Evolutionary conservation across 371 early-diverging fungal species (phyloP).

Genomic region (Apophysomyces trapeziformis): DNA sequence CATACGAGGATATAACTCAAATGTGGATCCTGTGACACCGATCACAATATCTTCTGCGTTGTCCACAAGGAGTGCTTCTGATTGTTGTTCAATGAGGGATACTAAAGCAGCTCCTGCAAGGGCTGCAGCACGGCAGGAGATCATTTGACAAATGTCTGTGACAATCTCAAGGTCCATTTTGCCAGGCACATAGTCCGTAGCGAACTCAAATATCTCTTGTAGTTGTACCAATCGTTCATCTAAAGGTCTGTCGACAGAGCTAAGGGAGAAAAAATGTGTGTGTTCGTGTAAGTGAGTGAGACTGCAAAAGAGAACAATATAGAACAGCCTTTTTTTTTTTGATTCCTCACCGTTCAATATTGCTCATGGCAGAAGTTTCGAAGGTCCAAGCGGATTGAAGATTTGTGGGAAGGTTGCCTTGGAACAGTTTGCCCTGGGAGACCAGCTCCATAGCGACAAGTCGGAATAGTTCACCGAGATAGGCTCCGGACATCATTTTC

Average conservation of each 20-base stretch:
- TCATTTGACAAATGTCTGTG: slow-evolving; percentile 35
- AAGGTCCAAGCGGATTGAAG: slow-evolving; percentile 68
- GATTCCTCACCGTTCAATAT: slow-evolving; percentile 39
- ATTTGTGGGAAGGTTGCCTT: slow-evolving; percentile 60
- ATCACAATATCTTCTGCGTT: slow-evolving; percentile 31
- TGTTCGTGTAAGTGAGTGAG: neutral
- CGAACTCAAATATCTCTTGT: slow-evolving; percentile 14
- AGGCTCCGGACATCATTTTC: slow-evolving; percentile 91
- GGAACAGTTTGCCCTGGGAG: slow-evolving; percentile 68
- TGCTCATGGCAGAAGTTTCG: slow-evolving; percentile 74
- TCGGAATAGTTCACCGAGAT: slow-evolving; percentile 88
- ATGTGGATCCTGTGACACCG: slow-evolving; percentile 46
- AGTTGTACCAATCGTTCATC: neutral
- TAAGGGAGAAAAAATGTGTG: neutral
- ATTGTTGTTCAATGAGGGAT: slow-evolving; percentile 40
- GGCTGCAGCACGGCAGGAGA: slow-evolving; percentile 37
- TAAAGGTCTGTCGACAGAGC: neutral
- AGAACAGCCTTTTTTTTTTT: neutral
- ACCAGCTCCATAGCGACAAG: slow-evolving; percentile 73
- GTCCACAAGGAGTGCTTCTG: slow-evolving; percentile 12
- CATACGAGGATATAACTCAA: slow-evolving; percentile 48
- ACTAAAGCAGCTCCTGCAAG: slow-evolving; percentile 39
- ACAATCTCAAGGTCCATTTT: slow-evolving; percentile 24
- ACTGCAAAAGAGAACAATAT: neutral
- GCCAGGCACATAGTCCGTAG: slow-evolving; percentile 18